Evolutionary conservation across 352 stramenopile genomes (phyloP).

Genomic region (Aphanomyces euteiches): DNA sequence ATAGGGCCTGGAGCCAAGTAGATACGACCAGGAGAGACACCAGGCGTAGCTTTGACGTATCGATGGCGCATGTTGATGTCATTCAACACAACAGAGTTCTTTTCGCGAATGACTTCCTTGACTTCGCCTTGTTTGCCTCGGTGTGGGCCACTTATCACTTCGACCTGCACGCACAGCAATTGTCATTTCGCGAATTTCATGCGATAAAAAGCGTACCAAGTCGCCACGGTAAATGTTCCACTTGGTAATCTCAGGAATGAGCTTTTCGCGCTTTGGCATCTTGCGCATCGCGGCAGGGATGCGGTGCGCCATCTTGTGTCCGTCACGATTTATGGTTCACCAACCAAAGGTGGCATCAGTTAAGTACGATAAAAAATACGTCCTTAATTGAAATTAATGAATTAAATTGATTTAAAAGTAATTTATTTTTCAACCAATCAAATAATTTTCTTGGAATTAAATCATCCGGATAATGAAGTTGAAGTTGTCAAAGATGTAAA

Average conservation of each 20-base stretch:
- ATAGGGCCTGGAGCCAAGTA: slow-evolving; percentile 79
- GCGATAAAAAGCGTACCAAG: slow-evolving; percentile 37
- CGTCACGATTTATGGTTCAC: slow-evolving; percentile 9
- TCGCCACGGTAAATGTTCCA: slow-evolving; percentile 80
- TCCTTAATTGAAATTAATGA: background rate
- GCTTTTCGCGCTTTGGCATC: slow-evolving; percentile 69
- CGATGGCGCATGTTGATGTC: slow-evolving; percentile 86
- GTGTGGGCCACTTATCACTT: slow-evolving; percentile 76
- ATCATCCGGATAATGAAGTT: too few relatives aligned
- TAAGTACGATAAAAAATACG: background rate
- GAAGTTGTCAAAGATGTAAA: too few relatives aligned
- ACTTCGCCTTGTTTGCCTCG: slow-evolving; percentile 78
- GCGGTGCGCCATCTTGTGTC: slow-evolving; percentile 57
- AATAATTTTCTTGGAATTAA: background rate
- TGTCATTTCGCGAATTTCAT: slow-evolving; percentile 5
- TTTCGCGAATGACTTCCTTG: slow-evolving; percentile 64
- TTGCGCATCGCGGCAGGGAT: slow-evolving; percentile 78
- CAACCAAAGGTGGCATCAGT: background rate
- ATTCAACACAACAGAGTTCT: slow-evolving; percentile 78
- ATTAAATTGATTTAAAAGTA: background rate
- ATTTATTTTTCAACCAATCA: slow-evolving; percentile 7
- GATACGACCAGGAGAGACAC: slow-evolving; percentile 53
- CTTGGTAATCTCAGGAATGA: slow-evolving; percentile 71
- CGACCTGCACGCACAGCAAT: slow-evolving; percentile 41
- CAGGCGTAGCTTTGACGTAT: slow-evolving; percentile 77